Percentiles rank a stretch among this genome's conserved stretches.
phyloP scores from a whole-genome alignment of 371 early-diverging fungal species.

The Chytridium lagenaria region DNA sequence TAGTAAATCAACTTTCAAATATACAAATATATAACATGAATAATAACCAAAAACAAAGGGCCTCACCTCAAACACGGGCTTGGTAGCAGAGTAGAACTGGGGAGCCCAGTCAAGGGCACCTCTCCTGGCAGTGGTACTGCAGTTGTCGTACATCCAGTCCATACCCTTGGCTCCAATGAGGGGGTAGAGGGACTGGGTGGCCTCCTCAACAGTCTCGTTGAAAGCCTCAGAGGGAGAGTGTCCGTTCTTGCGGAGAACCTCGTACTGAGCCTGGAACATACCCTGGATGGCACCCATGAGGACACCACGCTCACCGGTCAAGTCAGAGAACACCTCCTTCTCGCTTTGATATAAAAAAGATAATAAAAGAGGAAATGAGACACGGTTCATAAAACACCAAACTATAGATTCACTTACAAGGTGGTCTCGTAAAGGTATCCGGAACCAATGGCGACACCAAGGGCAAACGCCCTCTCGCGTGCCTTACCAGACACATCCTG shows the following conservation, averaged over 20 bases:
- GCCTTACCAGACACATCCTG: constrained; percentile 94
- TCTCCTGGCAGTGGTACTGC: constrained; percentile 88
- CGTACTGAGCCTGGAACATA: constrained; percentile 96
- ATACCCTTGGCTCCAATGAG: constrained; percentile 89
- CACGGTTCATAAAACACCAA: neutral
- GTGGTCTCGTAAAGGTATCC: constrained; percentile 97
- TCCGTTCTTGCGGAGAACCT: constrained; percentile 90
- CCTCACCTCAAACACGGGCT: constrained; percentile 88
- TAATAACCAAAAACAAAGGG: neutral
- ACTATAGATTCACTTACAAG: constrained; percentile 40
- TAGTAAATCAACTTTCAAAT: no score
- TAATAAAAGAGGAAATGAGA: neutral
- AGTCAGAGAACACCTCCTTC: constrained; percentile 97
- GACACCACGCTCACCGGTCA: constrained; percentile 97
- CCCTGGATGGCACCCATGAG: constrained; percentile 99
- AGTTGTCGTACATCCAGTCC: constrained; percentile 98
- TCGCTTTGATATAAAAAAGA: constrained; percentile 50
- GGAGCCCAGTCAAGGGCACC: constrained; percentile 98
- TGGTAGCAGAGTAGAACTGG: constrained; percentile 89
- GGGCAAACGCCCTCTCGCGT: constrained; percentile 88
- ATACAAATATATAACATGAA: constrained; percentile 4
- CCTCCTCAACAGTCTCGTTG: constrained; percentile 99
- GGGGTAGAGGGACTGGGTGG: constrained; percentile 96
- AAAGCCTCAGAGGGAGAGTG: constrained; percentile 98
- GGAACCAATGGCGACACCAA: constrained; percentile 94